These are phyloP conservation scores for Davidsoniella eucalypti DNA, from an alignment of 2,329 filamentous ascomycete species.

Conservation along the genomic window DNA sequence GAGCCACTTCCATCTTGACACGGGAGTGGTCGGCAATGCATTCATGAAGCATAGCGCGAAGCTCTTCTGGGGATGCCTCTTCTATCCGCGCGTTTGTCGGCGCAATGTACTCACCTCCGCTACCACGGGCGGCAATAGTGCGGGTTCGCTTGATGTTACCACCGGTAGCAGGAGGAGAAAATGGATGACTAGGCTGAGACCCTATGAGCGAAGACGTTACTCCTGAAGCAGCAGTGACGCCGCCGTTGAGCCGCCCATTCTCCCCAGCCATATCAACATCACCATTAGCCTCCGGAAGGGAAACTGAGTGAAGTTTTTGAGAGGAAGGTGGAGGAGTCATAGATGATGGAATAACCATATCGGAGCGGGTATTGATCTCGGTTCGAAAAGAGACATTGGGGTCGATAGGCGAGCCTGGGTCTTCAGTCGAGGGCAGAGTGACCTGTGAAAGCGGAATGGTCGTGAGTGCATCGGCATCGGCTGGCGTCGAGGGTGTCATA, in stretches of 20 bases:
- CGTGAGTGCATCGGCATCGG: constrained; percentile 3
- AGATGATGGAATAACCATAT: constrained; percentile 36
- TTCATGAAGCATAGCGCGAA: constrained; percentile 38
- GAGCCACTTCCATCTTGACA: constrained; percentile 67
- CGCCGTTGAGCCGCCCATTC: not conserved
- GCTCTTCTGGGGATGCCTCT: constrained; percentile 36
- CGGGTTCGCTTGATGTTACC: constrained; percentile 5
- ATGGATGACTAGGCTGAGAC: constrained; percentile 31
- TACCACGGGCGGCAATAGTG: constrained; percentile 12
- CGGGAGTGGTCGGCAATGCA: constrained; percentile 39
- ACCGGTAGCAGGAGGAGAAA: constrained; percentile 37
- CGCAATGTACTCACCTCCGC: constrained; percentile 26
- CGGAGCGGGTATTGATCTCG: constrained; percentile 30
- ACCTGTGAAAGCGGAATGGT: constrained; percentile 25
- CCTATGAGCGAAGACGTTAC: not conserved
- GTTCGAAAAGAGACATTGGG: constrained; percentile 32
- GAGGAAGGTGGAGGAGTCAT: constrained; percentile 41
- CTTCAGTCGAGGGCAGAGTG: constrained; percentile 42
- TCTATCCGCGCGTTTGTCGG: constrained; percentile 34
- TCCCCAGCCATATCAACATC: not conserved
- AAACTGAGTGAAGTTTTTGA: constrained; percentile 2
- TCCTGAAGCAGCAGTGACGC: constrained; percentile 18
- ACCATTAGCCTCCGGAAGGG: not conserved
- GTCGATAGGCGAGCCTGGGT: constrained; percentile 35
- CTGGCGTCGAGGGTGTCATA: constrained; percentile 1